A percentile compares a stretch with the other conserved stretches of the same genome.
These are phyloP conservation scores for Graphilbum sp. DNA, from an alignment of 2,329 filamentous ascomycete genomes.

Conservation along the genomic window DNA sequence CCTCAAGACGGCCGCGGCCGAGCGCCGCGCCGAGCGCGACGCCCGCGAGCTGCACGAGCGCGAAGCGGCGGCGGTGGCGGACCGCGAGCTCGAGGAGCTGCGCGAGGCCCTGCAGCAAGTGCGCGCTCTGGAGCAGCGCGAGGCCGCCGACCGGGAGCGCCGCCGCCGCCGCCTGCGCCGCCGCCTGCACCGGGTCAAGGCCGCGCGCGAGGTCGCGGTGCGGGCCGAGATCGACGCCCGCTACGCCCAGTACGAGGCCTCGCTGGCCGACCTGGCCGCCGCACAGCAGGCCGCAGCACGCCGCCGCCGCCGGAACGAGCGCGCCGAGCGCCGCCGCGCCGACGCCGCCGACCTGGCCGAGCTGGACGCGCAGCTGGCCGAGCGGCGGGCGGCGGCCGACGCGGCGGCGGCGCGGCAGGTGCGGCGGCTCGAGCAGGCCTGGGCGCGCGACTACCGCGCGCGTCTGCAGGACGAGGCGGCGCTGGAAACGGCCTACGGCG, in stretches of 20 bases:
- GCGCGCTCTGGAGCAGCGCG: conserved; percentile 30
- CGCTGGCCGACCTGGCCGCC: not conserved
- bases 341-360: conserved; percentile 12
- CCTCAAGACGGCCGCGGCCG: conserved; percentile 21
- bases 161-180: conserved; percentile 21
- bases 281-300: conserved; percentile 18
- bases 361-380: conserved; percentile 17
- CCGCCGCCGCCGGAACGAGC: conserved; percentile 21
- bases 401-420: conserved; percentile 15
- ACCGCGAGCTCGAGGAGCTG: conserved; percentile 14
- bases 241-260: conserved; percentile 1
- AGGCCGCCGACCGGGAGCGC: conserved; percentile 24
- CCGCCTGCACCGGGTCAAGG: conserved; percentile 21
- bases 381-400: conserved; percentile 16
- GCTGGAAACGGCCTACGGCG: conserved; percentile 27
- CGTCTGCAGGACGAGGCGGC: conserved; percentile 24
- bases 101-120: conserved; percentile 26
- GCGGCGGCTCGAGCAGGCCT: conserved; percentile 16
- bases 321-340: conserved; percentile 10
- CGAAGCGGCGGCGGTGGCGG: conserved; percentile 12
- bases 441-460: conserved; percentile 23
- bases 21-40: conserved; percentile 17
- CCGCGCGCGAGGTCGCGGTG: conserved; percentile 22
- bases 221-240: conserved; percentile 1
- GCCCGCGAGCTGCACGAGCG: conserved; percentile 2